These are phyloP conservation scores for Solanum aculeatissimum DNA, from an alignment of 305 asterid genomes.

Conservation along the genomic window DNA sequence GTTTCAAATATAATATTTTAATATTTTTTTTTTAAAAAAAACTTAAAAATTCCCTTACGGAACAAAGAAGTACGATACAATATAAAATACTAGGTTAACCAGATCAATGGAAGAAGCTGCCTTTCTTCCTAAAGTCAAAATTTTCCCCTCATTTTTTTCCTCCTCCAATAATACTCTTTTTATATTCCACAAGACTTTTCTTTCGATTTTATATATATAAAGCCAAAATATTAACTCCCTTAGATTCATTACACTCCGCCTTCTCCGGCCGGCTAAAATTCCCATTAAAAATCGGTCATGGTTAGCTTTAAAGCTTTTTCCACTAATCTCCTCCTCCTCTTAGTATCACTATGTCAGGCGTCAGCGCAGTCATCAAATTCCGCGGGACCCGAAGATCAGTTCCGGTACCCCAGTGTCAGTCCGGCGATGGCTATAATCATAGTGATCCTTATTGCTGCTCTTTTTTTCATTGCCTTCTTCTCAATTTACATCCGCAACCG, in stretches of 20 bases:
- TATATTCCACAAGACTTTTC: background rate
- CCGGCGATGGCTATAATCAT: constrained; percentile 39
- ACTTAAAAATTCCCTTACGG: too few species aligned
- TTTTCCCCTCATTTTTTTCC: background rate
- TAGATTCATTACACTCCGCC: background rate
- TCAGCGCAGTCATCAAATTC: constrained; percentile 12
- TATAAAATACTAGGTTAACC: background rate
- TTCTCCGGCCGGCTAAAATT: background rate
- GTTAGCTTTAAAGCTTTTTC: background rate
- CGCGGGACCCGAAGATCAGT: background rate
- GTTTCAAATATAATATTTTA: too few species aligned
- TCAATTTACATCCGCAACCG: constrained; percentile 38
- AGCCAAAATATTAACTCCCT: background rate
- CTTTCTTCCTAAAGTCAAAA: background rate
- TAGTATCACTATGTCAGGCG: background rate
- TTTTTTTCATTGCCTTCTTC: constrained; percentile 37
- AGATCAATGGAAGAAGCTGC: background rate
- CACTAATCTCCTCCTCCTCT: background rate
- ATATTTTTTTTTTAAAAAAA: too few species aligned
- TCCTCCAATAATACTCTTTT: background rate
- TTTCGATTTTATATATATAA: background rate
- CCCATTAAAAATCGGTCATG: background rate
- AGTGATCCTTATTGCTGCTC: constrained; percentile 28
- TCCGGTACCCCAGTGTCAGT: constrained; percentile 12
- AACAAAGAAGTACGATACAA: too few species aligned